Conservation (phyloP, 345 rosid genomes). For the Cardiospermum halicacabum region DNA sequence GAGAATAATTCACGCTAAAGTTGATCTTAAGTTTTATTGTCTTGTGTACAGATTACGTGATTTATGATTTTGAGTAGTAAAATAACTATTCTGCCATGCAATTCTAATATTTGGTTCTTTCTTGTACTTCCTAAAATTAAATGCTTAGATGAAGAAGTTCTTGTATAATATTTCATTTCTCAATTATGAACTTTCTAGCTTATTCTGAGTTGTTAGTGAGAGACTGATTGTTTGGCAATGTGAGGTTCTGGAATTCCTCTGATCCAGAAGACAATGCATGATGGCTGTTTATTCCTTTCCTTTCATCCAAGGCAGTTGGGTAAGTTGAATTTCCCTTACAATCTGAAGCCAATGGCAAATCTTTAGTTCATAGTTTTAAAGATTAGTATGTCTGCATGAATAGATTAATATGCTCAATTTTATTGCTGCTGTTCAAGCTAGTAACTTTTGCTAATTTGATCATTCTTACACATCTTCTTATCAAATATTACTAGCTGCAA, state of each 20-base stretch:
- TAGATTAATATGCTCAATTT: not conserved
- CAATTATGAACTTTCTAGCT: not conserved
- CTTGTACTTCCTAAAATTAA: not conserved
- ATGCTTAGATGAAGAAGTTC: not conserved
- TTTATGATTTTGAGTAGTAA: not conserved
- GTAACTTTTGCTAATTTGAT: slow-evolving; percentile 2
- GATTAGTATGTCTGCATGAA: not conserved
- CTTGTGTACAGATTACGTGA: not conserved
- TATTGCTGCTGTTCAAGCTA: not conserved
- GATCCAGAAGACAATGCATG: not conserved
- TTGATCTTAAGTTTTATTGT: not conserved
- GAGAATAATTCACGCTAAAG: not conserved
- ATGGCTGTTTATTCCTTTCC: not conserved
- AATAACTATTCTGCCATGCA: not conserved
- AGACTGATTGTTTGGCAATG: not conserved
- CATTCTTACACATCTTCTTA: not conserved
- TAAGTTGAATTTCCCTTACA: not conserved
- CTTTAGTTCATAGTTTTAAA: not conserved
- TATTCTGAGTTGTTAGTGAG: not conserved
- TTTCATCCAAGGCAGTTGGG: not conserved
- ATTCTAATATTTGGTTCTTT: not conserved
- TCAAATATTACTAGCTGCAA: not conserved
- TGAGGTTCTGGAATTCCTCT: not conserved
- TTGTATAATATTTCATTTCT: not conserved
- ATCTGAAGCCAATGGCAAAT: not conserved